Conservation (phyloP, 225 moss, liverwort and hornwort species). For the Pseudoscleropodium purum region DNA sequence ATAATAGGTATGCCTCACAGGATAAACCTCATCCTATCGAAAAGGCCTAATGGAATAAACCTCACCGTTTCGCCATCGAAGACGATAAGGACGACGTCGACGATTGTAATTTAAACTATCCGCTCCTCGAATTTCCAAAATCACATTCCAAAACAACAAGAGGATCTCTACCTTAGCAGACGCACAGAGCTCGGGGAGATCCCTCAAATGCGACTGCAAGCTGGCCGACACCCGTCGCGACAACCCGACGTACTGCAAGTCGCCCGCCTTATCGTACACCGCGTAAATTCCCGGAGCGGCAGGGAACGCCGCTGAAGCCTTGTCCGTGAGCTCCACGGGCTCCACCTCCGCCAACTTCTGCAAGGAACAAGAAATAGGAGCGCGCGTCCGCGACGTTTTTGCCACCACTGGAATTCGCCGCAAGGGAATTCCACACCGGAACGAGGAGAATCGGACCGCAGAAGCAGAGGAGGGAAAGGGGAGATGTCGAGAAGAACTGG, state of each 20-base stretch:
- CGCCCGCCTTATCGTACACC: conserved; percentile 69
- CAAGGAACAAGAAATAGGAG: conserved; percentile 26
- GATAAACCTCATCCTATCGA: neutral
- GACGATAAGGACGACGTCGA: neutral
- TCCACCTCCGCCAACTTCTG: conserved; percentile 69
- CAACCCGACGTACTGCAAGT: conserved; percentile 80
- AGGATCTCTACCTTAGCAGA: conserved; percentile 52
- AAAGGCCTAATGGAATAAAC: neutral
- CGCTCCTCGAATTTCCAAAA: neutral
- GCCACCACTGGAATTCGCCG: neutral
- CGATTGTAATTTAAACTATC: neutral
- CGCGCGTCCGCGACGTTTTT: neutral
- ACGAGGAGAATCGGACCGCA: neutral
- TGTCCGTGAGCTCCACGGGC: conserved; percentile 34
- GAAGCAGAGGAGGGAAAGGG: neutral
- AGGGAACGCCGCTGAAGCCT: conserved; percentile 18
- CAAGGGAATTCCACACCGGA: neutral
- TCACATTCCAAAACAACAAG: neutral
- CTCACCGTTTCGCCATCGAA: neutral
- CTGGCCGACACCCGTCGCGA: conserved; percentile 66
- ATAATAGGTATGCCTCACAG: neutral
- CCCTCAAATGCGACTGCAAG: conserved; percentile 65
- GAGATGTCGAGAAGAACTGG: neutral
- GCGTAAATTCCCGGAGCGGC: conserved; percentile 83
- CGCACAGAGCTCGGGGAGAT: conserved; percentile 76